phyloP scores from a whole-genome alignment of 129 eudicot species.

The Oenanthe sinensis region DNA sequence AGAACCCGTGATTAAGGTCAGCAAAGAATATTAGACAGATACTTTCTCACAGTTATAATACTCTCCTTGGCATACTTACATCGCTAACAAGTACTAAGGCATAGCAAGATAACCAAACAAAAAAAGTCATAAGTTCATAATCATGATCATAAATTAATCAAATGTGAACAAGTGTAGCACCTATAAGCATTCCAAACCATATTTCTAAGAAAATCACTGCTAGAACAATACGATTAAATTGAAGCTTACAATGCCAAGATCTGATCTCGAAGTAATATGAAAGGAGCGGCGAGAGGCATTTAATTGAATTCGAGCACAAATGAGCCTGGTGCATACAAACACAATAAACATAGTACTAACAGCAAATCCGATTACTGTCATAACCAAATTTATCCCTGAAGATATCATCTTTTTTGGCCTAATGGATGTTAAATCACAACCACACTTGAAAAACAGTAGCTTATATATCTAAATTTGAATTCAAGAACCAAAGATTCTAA shows the following conservation, averaged over 20 bases:
- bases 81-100: background rate
- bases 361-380: conserved; percentile 87
- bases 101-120: background rate
- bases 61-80: background rate
- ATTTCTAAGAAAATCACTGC: background rate
- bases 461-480: background rate
- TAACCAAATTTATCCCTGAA: conserved; percentile 73
- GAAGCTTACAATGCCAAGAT: conserved; percentile 65
- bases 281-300: conserved; percentile 51
- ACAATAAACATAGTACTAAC: conserved; percentile 85
- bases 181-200: background rate
- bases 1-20: background rate
- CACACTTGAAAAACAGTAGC: conserved; percentile 4
- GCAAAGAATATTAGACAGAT: background rate
- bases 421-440: background rate
- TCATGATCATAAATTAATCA: background rate
- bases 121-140: background rate
- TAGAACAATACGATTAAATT: background rate
- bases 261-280: conserved; percentile 68
- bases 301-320: conserved; percentile 86
- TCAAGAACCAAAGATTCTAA: conserved; percentile 6
- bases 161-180: background rate
- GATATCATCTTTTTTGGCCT: conserved; percentile 36
- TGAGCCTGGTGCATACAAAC: conserved; percentile 84
- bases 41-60: background rate